Conservation (phyloP, 805 yeast genomes). For the Cyberlindnera xishuangbannaensis region DNA sequence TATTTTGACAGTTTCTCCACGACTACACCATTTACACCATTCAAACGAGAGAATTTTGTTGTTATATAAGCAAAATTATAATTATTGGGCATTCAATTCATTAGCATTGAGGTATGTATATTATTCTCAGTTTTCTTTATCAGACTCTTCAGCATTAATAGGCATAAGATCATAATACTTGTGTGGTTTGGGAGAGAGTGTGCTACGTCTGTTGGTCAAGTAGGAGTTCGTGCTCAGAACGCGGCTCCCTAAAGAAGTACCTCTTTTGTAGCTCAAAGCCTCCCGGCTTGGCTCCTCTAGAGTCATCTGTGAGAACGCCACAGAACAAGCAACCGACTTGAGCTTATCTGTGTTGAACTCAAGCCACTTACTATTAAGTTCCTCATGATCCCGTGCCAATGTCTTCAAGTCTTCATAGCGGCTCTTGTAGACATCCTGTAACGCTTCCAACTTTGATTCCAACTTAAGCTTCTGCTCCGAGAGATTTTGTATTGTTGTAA, state of each 20-base stretch:
- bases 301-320: constrained; percentile 11
- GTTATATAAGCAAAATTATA: too few relatives aligned
- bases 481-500: not conserved
- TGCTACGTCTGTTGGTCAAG: constrained; percentile 14
- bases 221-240: constrained; percentile 26
- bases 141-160: constrained; percentile 7
- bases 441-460: not conserved
- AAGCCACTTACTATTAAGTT: not conserved
- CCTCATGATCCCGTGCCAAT: not conserved
- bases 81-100: too few relatives aligned
- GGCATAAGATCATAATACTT: constrained; percentile 7
- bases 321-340: constrained; percentile 21
- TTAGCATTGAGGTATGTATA: too few relatives aligned
- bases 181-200: constrained; percentile 9
- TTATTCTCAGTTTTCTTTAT: constrained; percentile 7
- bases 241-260: constrained; percentile 12
- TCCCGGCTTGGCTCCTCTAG: constrained; percentile 4
- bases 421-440: not conserved
- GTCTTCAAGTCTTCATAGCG: not conserved
- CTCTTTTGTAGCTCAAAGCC: constrained; percentile 2
- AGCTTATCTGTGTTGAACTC: constrained; percentile 20
- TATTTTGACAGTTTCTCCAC: too few relatives aligned
- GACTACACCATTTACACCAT: too few relatives aligned
- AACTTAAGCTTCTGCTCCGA: not conserved
- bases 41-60: too few relatives aligned